Base-by-base conservation (phyloP, 106 monocot species). In the Cymbidium sinense region DNA sequence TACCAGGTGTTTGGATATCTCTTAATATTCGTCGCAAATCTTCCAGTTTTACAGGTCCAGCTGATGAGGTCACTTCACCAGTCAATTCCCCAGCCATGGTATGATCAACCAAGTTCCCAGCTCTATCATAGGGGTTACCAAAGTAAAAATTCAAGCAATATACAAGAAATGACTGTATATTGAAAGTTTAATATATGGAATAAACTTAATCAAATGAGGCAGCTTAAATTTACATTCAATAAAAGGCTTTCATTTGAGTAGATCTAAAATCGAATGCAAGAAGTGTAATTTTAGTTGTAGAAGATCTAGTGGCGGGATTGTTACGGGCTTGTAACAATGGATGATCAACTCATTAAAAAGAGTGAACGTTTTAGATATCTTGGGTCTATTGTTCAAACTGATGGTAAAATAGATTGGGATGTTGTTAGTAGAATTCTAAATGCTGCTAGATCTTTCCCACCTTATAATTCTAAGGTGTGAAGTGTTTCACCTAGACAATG, bases 21-120 rank as follows among this genome's bases (percentile, higher is more conserved):
- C 87, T 85, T 55, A 99, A 81, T 84, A 99, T 99, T 89, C 98
- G 92, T 77, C 92, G 98, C 65, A 99, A 79, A 76, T 99, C 98
- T 81, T 82, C 86, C 78, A 99, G 84, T 61, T 92, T 92, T 64
- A 99, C 98, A 77, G 92, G 94, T 30, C 92, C 92, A 82, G 88
- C 91, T 78, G 91, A 88, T 54, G 91, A 94, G 58, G 94, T 94
- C 13, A 90, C 94, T 77, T 94, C 94, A 77, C 88, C 88, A 64
- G 82, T 77, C 74, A 89, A 72, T 83, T 98, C 92, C 47, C 84
- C 82, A 70, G 85, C 73, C 80, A 89, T 76, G 58, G 76, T 89
- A 80, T 92, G 92, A 76, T 88, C 87, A 79, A 84, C 88, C 75
- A 94, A 84, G 70, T 92, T 98, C 65, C 94, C 94, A 84, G 90